Evolutionary conservation across 176 grass and related monocot genomes (phyloP).

Genomic region (Thalia dealbata): DNA sequence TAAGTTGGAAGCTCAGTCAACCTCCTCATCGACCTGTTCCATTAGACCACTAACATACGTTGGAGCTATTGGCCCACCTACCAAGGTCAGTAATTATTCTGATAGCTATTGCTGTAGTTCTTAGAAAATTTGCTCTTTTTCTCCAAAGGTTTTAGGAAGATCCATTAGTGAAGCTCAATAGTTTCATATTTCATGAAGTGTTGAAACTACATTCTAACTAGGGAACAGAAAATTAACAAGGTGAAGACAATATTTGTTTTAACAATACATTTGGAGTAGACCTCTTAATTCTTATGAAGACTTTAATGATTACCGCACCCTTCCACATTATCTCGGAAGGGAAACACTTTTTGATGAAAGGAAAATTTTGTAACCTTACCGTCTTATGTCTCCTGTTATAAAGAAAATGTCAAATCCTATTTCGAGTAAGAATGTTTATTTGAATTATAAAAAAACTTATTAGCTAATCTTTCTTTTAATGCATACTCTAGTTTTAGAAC

Average conservation of each 20-base stretch:
- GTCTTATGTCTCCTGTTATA: not conserved
- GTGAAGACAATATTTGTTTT: not conserved
- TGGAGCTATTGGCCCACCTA: slow-evolving; percentile 7
- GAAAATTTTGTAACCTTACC: no score
- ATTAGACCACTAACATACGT: slow-evolving; percentile 7
- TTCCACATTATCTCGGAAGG: no score
- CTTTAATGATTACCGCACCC: no score
- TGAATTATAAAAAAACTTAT: not conserved
- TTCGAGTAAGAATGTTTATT: not conserved
- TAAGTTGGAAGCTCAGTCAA: slow-evolving; percentile 9
- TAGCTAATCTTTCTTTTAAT: not conserved
- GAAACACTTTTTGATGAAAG: no score
- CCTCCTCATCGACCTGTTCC: slow-evolving; percentile 1
- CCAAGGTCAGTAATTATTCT: slow-evolving; percentile 9
- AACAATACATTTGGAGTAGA: not conserved
- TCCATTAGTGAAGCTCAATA: not conserved
- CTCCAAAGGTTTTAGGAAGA: not conserved
- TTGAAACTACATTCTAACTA: no score
- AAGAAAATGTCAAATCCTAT: not conserved
- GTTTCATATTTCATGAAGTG: not conserved
- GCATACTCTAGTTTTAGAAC: not conserved
- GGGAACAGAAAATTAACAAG: not conserved
- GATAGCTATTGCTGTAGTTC: not conserved
- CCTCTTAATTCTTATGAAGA: not conserved
- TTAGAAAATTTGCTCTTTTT: not conserved